Percentiles rank a stretch among this genome's conserved stretches.
Conservation (phyloP, 2,329 filamentous ascomycete species). For the Fusarium sp. region DNA sequence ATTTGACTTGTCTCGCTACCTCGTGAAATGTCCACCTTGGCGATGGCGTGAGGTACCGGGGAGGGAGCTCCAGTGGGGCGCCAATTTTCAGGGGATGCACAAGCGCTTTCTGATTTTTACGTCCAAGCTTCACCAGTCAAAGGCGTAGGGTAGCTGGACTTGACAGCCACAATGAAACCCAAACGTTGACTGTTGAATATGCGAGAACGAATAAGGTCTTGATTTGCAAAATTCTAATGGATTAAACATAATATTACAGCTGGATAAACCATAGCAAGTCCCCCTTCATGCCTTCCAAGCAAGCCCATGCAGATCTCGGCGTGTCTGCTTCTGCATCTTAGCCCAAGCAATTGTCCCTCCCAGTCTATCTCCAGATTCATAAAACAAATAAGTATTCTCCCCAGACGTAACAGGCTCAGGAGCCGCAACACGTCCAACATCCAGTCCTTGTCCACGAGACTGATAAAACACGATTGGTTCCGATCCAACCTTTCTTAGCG, state of each 20-base stretch:
- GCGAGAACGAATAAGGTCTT: accelerated
- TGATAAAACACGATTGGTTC: slow-evolving; percentile 19
- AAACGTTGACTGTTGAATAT: accelerated
- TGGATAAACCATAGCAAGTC: accelerated
- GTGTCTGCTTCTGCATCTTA: neutral
- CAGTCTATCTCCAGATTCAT: slow-evolving; percentile 11
- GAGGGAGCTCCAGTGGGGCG: neutral
- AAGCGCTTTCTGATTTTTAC: neutral
- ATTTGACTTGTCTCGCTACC: neutral
- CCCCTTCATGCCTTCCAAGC: neutral
- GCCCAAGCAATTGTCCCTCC: slow-evolving; percentile 21
- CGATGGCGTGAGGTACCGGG: neutral
- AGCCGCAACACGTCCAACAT: slow-evolving; percentile 14
- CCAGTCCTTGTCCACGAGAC: slow-evolving; percentile 1
- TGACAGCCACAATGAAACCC: no score
- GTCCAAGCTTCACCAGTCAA: neutral
- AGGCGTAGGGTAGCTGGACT: neutral
- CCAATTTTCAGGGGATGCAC: neutral
- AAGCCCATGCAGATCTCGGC: accelerated
- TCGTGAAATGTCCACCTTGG: neutral
- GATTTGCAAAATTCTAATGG: accelerated
- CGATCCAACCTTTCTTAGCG: slow-evolving; percentile 18
- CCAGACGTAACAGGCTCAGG: slow-evolving; percentile 4
- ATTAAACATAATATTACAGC: neutral
- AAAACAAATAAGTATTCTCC: slow-evolving; percentile 16